Evolutionary conservation across 1,139 yeast genomes (phyloP).

Genomic region (Candida gigantensis): DNA sequence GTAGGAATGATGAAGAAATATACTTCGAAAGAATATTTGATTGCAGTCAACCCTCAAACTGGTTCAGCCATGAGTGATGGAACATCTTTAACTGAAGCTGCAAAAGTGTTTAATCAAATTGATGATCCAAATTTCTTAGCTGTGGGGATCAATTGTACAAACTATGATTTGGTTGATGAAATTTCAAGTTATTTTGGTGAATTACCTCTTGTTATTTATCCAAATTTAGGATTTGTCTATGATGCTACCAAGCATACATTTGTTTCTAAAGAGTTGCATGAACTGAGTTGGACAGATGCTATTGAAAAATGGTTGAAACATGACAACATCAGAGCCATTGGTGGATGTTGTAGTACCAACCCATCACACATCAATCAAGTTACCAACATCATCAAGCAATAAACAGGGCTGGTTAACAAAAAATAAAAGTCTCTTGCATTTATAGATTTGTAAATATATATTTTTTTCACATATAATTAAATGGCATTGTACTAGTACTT

Average conservation of each 20-base stretch:
- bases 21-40: slow-evolving; percentile 24
- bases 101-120: slow-evolving; percentile 14
- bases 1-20: slow-evolving; percentile 22
- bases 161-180: slow-evolving; percentile 20
- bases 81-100: slow-evolving; percentile 26
- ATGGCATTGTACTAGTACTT: background rate
- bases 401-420: no score
- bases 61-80: slow-evolving; percentile 32
- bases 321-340: slow-evolving; percentile 41
- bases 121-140: slow-evolving; percentile 25
- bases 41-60: slow-evolving; percentile 27
- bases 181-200: slow-evolving; percentile 12
- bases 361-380: slow-evolving; percentile 38
- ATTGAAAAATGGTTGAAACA: slow-evolving; percentile 33
- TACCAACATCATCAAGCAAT: slow-evolving; percentile 1
- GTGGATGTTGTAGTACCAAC: slow-evolving; percentile 62
- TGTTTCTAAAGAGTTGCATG: slow-evolving; percentile 11
- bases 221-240: slow-evolving; percentile 40
- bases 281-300: slow-evolving; percentile 29
- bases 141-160: slow-evolving; percentile 44
- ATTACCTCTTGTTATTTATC: slow-evolving; percentile 34
- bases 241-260: slow-evolving; percentile 16
- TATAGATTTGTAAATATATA: background rate
- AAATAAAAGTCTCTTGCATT: background rate
- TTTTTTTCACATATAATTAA: background rate